Evolutionary conservation across 148 eudicot species (phyloP), one percentile per base, ranked within the genome.

Genomic region (Oxyria digyna): DNA sequence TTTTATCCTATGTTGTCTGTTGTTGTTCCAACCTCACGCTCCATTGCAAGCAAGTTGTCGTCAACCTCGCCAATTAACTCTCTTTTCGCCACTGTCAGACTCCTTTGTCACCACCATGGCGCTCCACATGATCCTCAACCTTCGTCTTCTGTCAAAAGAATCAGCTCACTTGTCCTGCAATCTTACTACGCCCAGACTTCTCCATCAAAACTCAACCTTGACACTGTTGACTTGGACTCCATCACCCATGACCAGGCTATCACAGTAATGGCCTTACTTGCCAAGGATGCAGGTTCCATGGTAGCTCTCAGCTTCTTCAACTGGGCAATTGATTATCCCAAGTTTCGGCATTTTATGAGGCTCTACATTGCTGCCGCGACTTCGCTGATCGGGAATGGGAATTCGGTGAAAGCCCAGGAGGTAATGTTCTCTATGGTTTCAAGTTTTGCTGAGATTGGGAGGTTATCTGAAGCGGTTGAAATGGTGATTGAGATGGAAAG

Each of bases 401-500:
- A 89, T 79, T 77, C 79, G 57, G 95, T 84, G 14, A 82, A 76
- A 72, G 85, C 96, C 67, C 85, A 87, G 75, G 86, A 93, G 37
- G 89, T 93, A 0, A 72, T 89, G 87, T 75, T 73, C 69, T 83
- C 77, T 69, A 76, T 93, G 96, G 83, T 89, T 68, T 75, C 35
- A 75, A 87, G 80, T 82, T 86, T 93, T 57, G 76, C 81, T 7
- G 91, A 86, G 59, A 75, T 93, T 78, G 95, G 90, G 70, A 89
- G 83, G 88, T 78, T 93, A 50, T 85, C 79, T 67, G 96, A 93
- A 63, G 96, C 91, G 42, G 88, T 86, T 67, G 76, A 73, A 67
- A 86, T 93, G 89, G 88, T 93, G 49, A 71, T 93, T 69, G 98
- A 93, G 71, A 81, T 93, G 96, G 79, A 78, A 59, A 93, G 84